Conservation (phyloP, 768 basidiomycete genomes). For the Filobasidium floriforme region DNA sequence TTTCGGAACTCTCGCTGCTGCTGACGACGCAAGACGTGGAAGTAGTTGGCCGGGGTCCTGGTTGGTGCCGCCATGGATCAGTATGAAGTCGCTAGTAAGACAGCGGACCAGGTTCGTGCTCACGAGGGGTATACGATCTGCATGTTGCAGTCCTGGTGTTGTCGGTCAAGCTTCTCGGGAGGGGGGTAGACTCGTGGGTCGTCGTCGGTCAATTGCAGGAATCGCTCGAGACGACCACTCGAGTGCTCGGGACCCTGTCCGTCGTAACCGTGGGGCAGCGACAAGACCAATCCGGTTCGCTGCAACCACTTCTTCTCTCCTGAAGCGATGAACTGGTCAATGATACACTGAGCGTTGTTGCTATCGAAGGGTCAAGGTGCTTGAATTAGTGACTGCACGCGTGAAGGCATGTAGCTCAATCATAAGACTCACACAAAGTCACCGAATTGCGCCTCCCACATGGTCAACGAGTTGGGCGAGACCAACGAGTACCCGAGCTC, state of each 20-base stretch:
- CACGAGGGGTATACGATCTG: slow-evolving; percentile 96
- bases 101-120: slow-evolving; percentile 40
- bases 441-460: slow-evolving; percentile 98
- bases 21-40: slow-evolving; percentile 95
- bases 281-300: slow-evolving; percentile 80
- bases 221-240: slow-evolving; percentile 86
- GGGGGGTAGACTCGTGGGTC: slow-evolving; percentile 86
- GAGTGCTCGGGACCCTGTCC: slow-evolving; percentile 99
- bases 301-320: slow-evolving; percentile 98
- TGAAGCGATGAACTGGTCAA: slow-evolving; percentile 96
- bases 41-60: slow-evolving; percentile 95
- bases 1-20: slow-evolving; percentile 97
- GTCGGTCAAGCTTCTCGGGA: slow-evolving; percentile 78
- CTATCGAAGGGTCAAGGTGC: slow-evolving; percentile 18
- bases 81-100: too few relatives aligned
- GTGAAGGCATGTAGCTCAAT: too few relatives aligned
- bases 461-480: slow-evolving; percentile 79
- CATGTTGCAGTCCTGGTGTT: slow-evolving; percentile 99
- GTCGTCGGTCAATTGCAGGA: slow-evolving; percentile 95
- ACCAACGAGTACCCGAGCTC: slow-evolving; percentile 98
- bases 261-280: slow-evolving; percentile 89
- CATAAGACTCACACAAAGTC: slow-evolving; percentile 61
- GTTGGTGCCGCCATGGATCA: neutral
- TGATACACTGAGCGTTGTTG: slow-evolving; percentile 94
- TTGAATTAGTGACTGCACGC: neutral